Evolutionary conservation across 805 yeast species (phyloP).

Genomic region (Zygosaccharomyces gambellarensis): DNA sequence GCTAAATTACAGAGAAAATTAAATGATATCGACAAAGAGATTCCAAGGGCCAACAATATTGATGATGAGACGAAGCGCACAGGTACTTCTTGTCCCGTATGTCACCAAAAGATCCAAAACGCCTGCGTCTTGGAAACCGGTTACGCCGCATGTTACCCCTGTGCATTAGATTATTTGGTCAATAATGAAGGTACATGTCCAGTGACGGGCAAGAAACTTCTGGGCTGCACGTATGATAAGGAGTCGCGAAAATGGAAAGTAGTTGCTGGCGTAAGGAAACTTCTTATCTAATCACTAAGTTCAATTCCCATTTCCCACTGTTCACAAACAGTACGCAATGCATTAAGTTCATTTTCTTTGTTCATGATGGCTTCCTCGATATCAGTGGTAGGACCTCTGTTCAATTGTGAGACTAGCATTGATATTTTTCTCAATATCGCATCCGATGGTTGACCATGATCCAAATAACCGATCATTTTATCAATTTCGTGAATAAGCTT

Average conservation of each 20-base stretch:
- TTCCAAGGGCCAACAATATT: slow-evolving; percentile 26
- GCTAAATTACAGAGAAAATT: slow-evolving; percentile 48
- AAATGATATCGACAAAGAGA: slow-evolving; percentile 42
- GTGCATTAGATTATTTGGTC: slow-evolving; percentile 64
- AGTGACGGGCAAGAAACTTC: slow-evolving; percentile 61
- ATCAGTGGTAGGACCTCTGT: slow-evolving; percentile 22
- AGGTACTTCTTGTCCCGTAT: slow-evolving; percentile 55
- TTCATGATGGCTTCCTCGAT: slow-evolving; percentile 24
- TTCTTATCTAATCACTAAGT: slow-evolving; percentile 48
- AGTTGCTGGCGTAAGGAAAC: slow-evolving; percentile 68
- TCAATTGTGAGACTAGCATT: slow-evolving; percentile 19
- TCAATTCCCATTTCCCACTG: slow-evolving; percentile 27
- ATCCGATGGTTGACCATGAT: slow-evolving; percentile 11
- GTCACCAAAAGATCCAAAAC: slow-evolving; percentile 57
- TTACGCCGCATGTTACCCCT: slow-evolving; percentile 80
- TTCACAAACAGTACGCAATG: slow-evolving; percentile 23
- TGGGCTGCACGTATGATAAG: slow-evolving; percentile 66
- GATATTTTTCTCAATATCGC: slow-evolving; percentile 20
- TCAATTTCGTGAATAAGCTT: slow-evolving; percentile 17
- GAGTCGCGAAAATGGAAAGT: slow-evolving; percentile 61
- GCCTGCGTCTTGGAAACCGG: slow-evolving; percentile 93
- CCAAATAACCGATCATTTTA: slow-evolving; percentile 20
- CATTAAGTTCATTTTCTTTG: slow-evolving; percentile 25
- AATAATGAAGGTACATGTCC: slow-evolving; percentile 65
- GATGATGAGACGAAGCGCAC: slow-evolving; percentile 2